Percentiles rank a stretch among this genome's conserved stretches.
These are phyloP conservation scores for Lolium rigidum DNA, from an alignment of 176 grass and related monocot genomes.

Conservation along the genomic window DNA sequence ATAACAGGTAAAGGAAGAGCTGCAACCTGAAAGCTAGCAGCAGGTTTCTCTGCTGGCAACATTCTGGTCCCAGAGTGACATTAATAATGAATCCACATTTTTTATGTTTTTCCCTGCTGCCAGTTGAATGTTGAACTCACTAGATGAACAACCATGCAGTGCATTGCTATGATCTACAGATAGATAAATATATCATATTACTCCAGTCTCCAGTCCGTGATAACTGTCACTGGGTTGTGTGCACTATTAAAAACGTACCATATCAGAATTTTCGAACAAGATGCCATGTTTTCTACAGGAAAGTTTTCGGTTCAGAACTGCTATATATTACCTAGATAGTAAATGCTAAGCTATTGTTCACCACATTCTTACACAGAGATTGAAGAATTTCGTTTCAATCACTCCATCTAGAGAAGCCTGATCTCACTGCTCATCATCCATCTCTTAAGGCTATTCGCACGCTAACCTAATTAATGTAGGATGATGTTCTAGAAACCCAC, in stretches of 20 bases:
- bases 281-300: not conserved
- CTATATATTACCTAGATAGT: not conserved
- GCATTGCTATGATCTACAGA: not conserved
- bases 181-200: not conserved
- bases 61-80: too few relatives aligned
- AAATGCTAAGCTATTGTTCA: conserved; percentile 9
- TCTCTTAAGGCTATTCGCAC: not conserved
- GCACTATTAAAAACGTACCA: not conserved
- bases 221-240: not conserved
- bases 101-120: too few relatives aligned
- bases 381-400: not conserved
- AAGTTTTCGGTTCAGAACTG: too few relatives aligned
- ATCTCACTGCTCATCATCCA: not conserved
- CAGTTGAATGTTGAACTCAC: conserved; percentile 6
- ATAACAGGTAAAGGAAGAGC: too few relatives aligned
- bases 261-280: too few relatives aligned
- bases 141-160: not conserved
- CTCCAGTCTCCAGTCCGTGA: not conserved
- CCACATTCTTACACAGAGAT: not conserved
- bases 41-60: too few relatives aligned
- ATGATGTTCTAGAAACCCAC: not conserved
- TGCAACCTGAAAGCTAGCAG: too few relatives aligned
- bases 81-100: too few relatives aligned
- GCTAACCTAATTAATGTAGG: not conserved
- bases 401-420: not conserved